Evolutionary conservation across 2,329 filamentous ascomycete genomes (phyloP), one percentile per base, ranked within the genome.

Genomic region (Colletotrichum abscissum): DNA sequence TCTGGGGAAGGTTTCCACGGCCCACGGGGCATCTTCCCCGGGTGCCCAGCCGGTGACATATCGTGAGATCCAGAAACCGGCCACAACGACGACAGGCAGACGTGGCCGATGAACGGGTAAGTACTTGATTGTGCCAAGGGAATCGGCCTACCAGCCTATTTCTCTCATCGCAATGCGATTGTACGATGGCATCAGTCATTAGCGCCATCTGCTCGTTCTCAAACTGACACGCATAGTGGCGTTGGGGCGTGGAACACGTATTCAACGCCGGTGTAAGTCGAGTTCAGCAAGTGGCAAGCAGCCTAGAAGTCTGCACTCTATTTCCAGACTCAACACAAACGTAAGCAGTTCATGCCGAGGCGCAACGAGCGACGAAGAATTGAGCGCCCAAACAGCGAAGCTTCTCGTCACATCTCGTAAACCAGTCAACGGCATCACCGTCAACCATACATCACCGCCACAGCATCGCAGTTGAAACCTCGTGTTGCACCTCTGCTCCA

Each of bases 21-120:
- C 55, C 57, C 57, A 38, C 57, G 57, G 30, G 57, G 56, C 30
- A 28, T 57, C 22, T 52, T 33, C 28, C 33, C 28, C 46, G 55
- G 33, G 19, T 58, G 57, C 64, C 49, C 58, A 24, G 65, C 65
- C 38, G 69, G 69, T 49, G 58, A 72, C 68, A 67, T 67, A 35
- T 49, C 22, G 54, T 69, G 58, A 64, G 54, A 49, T 55, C 30
- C 6, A 14, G 49, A 22, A 33, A 54, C 24, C 58, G 19, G 54
- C 30, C 58, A 63, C 22, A 12, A 35, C 65, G 24, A 14, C 12
- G 35, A 69, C 8, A 16, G 4, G 30, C 22, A 35, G n/a, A 56
- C 55, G 11, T 49, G 42, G 6, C 42, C 7, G 7, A 9, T 49
- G 19, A 49, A n/a, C 55, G 26, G 49, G 14, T 49, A n/a, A 58